These are phyloP conservation scores for Boletus coccyginus DNA, from an alignment of 768 basidiomycete species.

Conservation along the genomic window DNA sequence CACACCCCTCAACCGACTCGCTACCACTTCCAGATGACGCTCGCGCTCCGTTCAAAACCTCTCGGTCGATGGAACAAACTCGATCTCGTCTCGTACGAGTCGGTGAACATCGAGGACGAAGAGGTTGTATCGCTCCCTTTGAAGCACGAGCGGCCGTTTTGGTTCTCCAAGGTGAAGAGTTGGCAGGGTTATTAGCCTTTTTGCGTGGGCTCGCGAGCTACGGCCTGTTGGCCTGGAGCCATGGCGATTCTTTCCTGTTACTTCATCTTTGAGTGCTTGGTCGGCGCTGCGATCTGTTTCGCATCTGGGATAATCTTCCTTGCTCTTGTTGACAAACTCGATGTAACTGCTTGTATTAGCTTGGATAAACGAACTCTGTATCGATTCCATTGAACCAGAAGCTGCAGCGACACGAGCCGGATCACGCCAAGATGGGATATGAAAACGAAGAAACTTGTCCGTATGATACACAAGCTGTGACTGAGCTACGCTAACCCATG, in stretches of 20 bases:
- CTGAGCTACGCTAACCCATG: constrained; percentile 24
- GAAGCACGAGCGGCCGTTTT: constrained; percentile 87
- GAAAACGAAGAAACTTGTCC: constrained; percentile 5
- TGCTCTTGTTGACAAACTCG: background rate
- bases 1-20: constrained; percentile 31
- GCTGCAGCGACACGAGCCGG: background rate
- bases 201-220: background rate
- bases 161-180: constrained; percentile 88
- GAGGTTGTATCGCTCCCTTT: constrained; percentile 67
- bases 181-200: constrained; percentile 38
- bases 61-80: constrained; percentile 80
- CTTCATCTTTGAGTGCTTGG: too few species aligned
- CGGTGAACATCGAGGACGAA: constrained; percentile 72
- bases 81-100: constrained; percentile 69
- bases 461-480: constrained; percentile 32
- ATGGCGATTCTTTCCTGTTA: too few species aligned
- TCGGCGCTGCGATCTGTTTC: too few species aligned
- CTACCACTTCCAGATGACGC: constrained; percentile 74
- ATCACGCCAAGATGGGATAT: background rate
- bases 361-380: background rate
- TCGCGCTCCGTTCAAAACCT: constrained; percentile 70
- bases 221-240: background rate
- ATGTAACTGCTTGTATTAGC: background rate
- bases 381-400: background rate
- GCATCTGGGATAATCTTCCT: background rate